Evolutionary conservation across 176 grass and related monocot species (phyloP), one percentile per base, ranked within the genome.

Genomic region (Pontederia paniculata): DNA sequence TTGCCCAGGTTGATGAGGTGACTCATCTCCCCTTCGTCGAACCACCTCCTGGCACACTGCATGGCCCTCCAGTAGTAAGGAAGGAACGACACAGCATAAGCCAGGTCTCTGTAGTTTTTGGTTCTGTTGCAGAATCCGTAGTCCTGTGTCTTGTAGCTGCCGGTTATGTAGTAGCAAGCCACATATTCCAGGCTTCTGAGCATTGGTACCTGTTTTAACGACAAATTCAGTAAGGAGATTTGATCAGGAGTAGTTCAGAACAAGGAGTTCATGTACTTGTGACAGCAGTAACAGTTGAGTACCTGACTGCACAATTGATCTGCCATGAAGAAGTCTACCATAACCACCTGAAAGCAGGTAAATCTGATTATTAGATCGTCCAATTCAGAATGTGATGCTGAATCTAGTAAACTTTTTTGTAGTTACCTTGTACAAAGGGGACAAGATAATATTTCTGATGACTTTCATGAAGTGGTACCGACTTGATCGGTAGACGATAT

Each of bases 321-420:
- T 73, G 94, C 94, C 94, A 98, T 93, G 87, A 98, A 98, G 69
- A 91, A 98, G 76, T 98, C 93, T 17, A 98, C 93, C 93, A 98
- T 98, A 54, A 91, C 74, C 65, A 98, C 94, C 93, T 98, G 75
- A 52, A 74, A 75, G 21, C 0, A 42, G 48, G 16, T 43, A 60
- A 11, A 52, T n/a, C 23, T 21, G 10, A 48, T 12, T 21, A 67
- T 10, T 0, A 10, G 15, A 51, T 23, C 15, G 15, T 23, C 9
- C 6, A 1, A 53, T 14, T 19, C 9, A 23, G 44, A 5, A 19
- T 12, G 25, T 46, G 9, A 37, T 54, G 43, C 31, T 22, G 6
- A 28, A 55, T 20, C 16, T 69, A 8, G 0, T 55, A 21, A 31
- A 11, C 45, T 11, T 28, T 17, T 22, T 13, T 42, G 13, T 8